These are phyloP conservation scores for Penicillium canariense DNA, from an alignment of 495 filamentous ascomycete genomes.

Conservation along the genomic window DNA sequence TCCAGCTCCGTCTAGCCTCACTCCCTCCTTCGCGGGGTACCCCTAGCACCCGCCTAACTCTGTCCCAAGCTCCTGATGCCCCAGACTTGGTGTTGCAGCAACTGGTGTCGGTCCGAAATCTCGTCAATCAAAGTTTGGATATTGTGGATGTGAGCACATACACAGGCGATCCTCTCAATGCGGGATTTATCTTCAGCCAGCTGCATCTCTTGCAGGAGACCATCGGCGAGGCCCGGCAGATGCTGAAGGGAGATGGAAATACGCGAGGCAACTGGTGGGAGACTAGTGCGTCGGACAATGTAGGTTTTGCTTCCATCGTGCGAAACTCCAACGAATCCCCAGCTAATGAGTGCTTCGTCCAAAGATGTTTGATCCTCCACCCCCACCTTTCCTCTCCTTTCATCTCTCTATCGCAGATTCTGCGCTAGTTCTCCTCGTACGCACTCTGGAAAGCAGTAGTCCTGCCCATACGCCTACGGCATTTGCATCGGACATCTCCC, in stretches of 20 bases:
- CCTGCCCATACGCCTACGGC: constrained; percentile 57
- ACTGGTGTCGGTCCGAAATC: constrained; percentile 63
- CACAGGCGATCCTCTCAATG: constrained; percentile 56
- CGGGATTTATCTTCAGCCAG: constrained; percentile 73
- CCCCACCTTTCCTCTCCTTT: constrained; percentile 63
- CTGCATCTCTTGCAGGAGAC: constrained; percentile 73
- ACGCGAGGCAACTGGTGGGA: constrained; percentile 58
- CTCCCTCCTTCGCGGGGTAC: constrained; percentile 46
- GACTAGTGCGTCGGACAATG: constrained; percentile 49
- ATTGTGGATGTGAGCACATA: constrained; percentile 73
- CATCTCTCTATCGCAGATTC: constrained; percentile 76
- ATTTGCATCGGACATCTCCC: constrained; percentile 51
- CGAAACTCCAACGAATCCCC: background rate
- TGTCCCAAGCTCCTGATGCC: constrained; percentile 47
- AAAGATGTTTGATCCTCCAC: constrained; percentile 55
- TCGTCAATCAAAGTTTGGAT: constrained; percentile 77
- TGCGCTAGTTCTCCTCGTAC: constrained; percentile 71
- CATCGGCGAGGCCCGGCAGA: constrained; percentile 63
- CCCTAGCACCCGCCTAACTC: constrained; percentile 52
- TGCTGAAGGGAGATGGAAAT: constrained; percentile 49
- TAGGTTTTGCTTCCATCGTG: constrained; percentile 24
- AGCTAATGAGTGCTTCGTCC: background rate
- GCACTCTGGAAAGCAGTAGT: constrained; percentile 70
- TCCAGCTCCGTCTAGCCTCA: constrained; percentile 48
- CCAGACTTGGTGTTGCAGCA: constrained; percentile 61